Evolutionary conservation across 371 early-diverging fungal genomes (phyloP), one percentile per base, ranked within the genome.

Genomic region (Lichtheimia hyalospora): DNA sequence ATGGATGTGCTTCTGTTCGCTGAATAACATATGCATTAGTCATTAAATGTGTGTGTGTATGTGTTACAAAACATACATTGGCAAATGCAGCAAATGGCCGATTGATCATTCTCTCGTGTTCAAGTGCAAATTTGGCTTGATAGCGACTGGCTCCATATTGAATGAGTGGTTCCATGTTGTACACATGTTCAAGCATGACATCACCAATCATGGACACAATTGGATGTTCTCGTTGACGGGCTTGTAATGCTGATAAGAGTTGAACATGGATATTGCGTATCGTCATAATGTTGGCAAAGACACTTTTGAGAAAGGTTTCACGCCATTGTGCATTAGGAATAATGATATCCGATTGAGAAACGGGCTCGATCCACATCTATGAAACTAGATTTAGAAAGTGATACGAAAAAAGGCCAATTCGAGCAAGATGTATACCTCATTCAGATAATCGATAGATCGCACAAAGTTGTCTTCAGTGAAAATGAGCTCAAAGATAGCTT

Each of bases 401-500:
- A 18, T 16, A 20, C 18, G 21, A 16, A 34, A 24, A 43, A 20
- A 23, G 13, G 52, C 28, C 43, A 16, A 46, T 18, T 46, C 25
- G 46, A 44, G 41, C 24, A 25, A 14, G 23, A 20, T n/a, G 7
- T n/a, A 48, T 70, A 73, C 76, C 40, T 57, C 59, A 40, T 65
- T 57, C 8, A 75, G 13, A 51, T 75, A 75, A 53, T 70, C 65
- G 24, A 83, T 27, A 58, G 95, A 95, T 42, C 84, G 81, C 7
- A 96, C 94, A 77, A 89, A 96, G 66, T 95, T 92, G 58, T 87
- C 84, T 70, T 96, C 96, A 10, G 92, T 93, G 46, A 90, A 84
- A 43, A 97, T 90, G 52, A 96, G 62, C 74, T 97, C 97, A 69
- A 86, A 96, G 50, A 97, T 89, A 43, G 86, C 86, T 64, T 97